Percentiles rank a stretch among this genome's conserved stretches.
Conservation (phyloP, 2,329 filamentous ascomycete genomes). For the Blastomyces parvus region DNA sequence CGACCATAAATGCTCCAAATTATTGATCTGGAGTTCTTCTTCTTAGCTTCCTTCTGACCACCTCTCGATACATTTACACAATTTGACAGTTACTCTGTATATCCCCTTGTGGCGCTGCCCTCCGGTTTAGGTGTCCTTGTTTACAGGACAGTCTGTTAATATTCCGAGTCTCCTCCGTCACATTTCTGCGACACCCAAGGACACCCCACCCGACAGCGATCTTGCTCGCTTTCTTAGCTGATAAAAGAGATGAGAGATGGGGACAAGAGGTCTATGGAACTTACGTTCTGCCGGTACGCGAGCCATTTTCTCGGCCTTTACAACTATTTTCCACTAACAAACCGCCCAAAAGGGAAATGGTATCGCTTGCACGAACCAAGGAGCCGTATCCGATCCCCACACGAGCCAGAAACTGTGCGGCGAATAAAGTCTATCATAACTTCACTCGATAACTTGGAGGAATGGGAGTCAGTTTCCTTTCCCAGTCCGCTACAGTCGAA, state of each 20-base stretch:
- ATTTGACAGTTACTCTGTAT: neutral
- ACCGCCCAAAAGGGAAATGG: slow-evolving; percentile 18
- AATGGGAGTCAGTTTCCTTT: slow-evolving; percentile 19
- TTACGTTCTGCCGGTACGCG: slow-evolving; percentile 10
- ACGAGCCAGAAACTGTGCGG: slow-evolving; percentile 9
- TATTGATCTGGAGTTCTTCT: too few species aligned
- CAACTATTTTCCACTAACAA: slow-evolving; percentile 18
- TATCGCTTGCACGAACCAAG: slow-evolving; percentile 16
- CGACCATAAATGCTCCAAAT: too few species aligned
- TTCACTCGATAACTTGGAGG: slow-evolving; percentile 12
- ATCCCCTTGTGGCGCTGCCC: neutral
- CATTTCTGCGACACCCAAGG: neutral
- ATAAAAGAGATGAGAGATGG: slow-evolving; percentile 12
- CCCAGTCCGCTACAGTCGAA: slow-evolving; percentile 18
- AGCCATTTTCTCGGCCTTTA: slow-evolving; percentile 3
- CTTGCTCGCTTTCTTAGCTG: neutral
- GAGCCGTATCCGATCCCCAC: slow-evolving; percentile 10
- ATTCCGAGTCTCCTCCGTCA: neutral
- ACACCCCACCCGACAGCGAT: neutral
- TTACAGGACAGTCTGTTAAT: slow-evolving; percentile 1
- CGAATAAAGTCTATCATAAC: slow-evolving; percentile 9
- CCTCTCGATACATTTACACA: neutral
- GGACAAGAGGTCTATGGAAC: slow-evolving; percentile 15
- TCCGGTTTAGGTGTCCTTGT: neutral
- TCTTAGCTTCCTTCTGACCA: too few species aligned